Conservation (phyloP, 257 asterid species). For the Nicotiana knightiana region DNA sequence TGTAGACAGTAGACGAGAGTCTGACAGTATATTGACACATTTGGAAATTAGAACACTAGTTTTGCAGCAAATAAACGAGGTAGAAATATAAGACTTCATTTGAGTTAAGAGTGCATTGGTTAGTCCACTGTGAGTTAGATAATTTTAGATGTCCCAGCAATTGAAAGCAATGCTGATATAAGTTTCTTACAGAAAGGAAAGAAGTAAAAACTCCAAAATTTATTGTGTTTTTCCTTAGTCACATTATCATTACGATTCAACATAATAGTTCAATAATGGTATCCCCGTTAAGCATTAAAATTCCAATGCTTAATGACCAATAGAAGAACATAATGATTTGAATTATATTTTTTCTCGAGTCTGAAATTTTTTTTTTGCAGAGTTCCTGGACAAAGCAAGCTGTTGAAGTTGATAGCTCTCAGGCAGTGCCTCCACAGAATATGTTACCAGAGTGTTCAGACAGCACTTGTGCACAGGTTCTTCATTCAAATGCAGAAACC, state of each 20-base stretch:
- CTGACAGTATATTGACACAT: background rate
- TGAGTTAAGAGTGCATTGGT: background rate
- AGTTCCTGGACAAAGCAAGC: slow-evolving; percentile 82
- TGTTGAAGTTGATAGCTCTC: slow-evolving; percentile 55
- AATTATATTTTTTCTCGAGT: background rate
- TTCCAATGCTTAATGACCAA: background rate
- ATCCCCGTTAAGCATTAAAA: background rate
- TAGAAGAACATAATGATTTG: background rate
- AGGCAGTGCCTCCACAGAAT: slow-evolving; percentile 43
- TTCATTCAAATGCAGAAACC: slow-evolving; percentile 46
- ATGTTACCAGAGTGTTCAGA: slow-evolving; percentile 48
- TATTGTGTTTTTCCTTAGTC: background rate
- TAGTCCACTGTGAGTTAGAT: background rate
- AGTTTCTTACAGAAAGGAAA: background rate
- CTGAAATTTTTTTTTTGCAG: slow-evolving; percentile 32
- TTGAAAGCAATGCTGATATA: background rate
- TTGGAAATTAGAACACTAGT: background rate
- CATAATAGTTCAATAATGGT: background rate
- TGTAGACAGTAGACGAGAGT: background rate
- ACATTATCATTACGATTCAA: background rate
- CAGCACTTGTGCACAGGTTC: slow-evolving; percentile 62
- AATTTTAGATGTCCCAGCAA: background rate
- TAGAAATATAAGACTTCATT: background rate
- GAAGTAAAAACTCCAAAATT: background rate
- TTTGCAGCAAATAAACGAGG: background rate